Evolutionary conservation across 1,139 yeast genomes (phyloP).

Genomic region (Debaryomyces singareniensis): DNA sequence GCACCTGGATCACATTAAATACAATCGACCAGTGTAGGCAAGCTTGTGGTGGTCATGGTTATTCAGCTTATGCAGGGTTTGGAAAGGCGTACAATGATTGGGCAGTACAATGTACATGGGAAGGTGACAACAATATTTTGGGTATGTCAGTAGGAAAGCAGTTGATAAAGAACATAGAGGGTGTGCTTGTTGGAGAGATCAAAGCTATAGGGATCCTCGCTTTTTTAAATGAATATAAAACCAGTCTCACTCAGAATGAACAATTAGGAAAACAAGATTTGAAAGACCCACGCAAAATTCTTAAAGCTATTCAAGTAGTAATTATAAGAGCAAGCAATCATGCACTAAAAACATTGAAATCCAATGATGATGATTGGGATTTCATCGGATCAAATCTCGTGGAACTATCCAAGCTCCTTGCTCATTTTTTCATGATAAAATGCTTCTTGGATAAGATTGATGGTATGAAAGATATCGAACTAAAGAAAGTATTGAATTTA

Average conservation of each 20-base stretch:
- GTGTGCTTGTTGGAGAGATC: too few relatives aligned
- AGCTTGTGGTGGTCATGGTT: constrained; percentile 50
- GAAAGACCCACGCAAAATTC: constrained; percentile 24
- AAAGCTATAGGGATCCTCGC: constrained; percentile 35
- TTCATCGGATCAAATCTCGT: constrained; percentile 55
- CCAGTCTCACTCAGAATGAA: constrained; percentile 19
- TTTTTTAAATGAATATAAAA: constrained; percentile 34
- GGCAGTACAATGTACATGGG: constrained; percentile 51
- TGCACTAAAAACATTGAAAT: constrained; percentile 24
- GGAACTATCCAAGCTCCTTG: constrained; percentile 49
- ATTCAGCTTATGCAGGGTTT: constrained; percentile 41
- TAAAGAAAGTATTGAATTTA: constrained; percentile 18
- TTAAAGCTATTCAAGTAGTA: constrained; percentile 36
- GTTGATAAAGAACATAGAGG: constrained; percentile 29
- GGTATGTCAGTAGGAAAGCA: constrained; percentile 44
- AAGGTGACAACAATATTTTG: constrained; percentile 47
- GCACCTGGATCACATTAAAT: constrained; percentile 44
- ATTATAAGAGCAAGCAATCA: constrained; percentile 34
- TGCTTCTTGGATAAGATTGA: constrained; percentile 24
- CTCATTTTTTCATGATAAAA: constrained; percentile 30
- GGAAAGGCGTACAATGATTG: constrained; percentile 45
- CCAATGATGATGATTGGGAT: constrained; percentile 31
- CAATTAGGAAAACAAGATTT: constrained; percentile 24
- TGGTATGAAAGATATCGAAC: constrained; percentile 11
- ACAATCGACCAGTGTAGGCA: constrained; percentile 44